Evolutionary conservation across 2,329 filamentous ascomycete genomes (phyloP).

Genomic region (Aspergillus chevalieri): DNA sequence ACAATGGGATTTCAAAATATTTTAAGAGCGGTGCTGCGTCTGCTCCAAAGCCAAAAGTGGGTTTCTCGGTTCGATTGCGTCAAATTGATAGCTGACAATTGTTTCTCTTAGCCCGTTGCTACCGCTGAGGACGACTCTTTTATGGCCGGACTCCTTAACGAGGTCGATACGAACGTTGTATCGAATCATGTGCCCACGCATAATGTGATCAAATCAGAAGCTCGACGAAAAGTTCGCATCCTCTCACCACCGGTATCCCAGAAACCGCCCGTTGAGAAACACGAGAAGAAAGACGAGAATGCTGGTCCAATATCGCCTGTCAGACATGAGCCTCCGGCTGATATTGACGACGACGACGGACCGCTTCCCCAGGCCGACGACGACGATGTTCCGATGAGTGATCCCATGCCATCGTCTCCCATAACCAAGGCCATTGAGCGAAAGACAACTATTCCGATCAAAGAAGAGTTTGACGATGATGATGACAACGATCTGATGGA

Average conservation of each 20-base stretch:
- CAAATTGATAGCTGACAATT: conserved; percentile 12
- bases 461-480: conserved; percentile 60
- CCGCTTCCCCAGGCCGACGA: conserved; percentile 55
- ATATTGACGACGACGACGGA: conserved; percentile 54
- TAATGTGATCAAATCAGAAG: conserved; percentile 64
- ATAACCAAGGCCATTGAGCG: conserved; percentile 71
- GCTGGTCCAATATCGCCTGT: conserved; percentile 41
- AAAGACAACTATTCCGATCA: conserved; percentile 53
- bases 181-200: conserved; percentile 50
- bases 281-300: conserved; percentile 40
- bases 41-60: conserved; percentile 72
- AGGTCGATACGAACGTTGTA: conserved; percentile 74
- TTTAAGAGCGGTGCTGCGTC: conserved; percentile 70
- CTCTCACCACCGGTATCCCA: conserved; percentile 66
- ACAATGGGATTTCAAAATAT: conserved; percentile 89
- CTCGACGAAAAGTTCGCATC: conserved; percentile 71
- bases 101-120: conserved; percentile 54
- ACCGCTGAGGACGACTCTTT: conserved; percentile 88
- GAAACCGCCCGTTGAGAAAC: conserved; percentile 48
- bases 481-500: conserved; percentile 81
- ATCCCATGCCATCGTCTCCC: conserved; percentile 80
- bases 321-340: conserved; percentile 33
- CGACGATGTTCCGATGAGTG: conserved; percentile 75
- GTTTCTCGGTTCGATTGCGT: conserved; percentile 9
- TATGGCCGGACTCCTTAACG: conserved; percentile 73